Percentiles rank a stretch among this genome's conserved stretches.
These are phyloP conservation scores for Pseudocercospora eumusae DNA, from an alignment of 2,329 filamentous ascomycete species.

Conservation along the genomic window DNA sequence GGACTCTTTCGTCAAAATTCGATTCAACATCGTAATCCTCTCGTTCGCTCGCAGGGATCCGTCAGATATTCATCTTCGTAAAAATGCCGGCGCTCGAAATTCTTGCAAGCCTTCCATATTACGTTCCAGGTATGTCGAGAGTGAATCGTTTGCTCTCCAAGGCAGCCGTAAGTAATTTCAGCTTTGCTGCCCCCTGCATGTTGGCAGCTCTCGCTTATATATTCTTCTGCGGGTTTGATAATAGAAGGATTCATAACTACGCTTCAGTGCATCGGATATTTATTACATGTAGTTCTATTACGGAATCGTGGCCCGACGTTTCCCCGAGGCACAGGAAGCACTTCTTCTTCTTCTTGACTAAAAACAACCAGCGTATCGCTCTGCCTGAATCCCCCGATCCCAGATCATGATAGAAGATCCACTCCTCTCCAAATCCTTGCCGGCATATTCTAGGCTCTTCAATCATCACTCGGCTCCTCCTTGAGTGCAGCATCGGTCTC, in stretches of 20 bases:
- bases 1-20: conserved; percentile 25
- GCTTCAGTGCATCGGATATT: too few species aligned
- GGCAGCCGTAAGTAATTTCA: conserved; percentile 2
- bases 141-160: not conserved
- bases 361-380: not conserved
- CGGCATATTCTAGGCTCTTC: not conserved
- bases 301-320: too few species aligned
- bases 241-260: too few species aligned
- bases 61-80: conserved; percentile 20
- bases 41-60: conserved; percentile 19
- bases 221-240: too few species aligned
- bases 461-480: not conserved
- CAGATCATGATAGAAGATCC: not conserved
- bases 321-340: too few species aligned
- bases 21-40: conserved; percentile 23
- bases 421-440: too few species aligned
- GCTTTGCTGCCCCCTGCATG: conserved; percentile 6
- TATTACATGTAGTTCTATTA: too few species aligned
- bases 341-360: too few species aligned
- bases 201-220: not conserved
- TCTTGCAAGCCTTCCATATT: too few species aligned
- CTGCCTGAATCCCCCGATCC: not conserved
- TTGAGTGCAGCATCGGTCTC: not conserved
- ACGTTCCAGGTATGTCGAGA: too few species aligned
- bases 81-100: conserved; percentile 15